phyloP scores from a whole-genome alignment of 2,329 filamentous ascomycete genomes.

The Pseudogymnoascus sp. region DNA sequence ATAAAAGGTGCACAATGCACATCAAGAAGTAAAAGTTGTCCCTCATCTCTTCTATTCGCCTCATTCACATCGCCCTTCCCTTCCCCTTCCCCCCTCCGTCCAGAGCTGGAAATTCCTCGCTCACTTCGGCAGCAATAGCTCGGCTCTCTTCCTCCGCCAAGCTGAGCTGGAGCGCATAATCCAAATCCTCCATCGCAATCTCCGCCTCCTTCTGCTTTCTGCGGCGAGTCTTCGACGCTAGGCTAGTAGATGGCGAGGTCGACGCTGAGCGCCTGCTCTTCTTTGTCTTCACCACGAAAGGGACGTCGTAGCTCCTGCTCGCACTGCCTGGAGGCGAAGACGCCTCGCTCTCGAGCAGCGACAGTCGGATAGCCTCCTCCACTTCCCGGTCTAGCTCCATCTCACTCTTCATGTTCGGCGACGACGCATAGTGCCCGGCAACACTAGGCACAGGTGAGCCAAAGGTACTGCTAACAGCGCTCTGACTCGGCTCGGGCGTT shows the following conservation, averaged over 20 bases:
- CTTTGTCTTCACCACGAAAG: conserved; percentile 41
- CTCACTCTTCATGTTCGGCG: conserved; percentile 30
- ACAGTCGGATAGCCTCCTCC: conserved; percentile 55
- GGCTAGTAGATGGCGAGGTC: conserved; percentile 31
- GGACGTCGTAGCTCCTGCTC: conserved; percentile 38
- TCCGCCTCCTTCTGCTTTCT: conserved; percentile 19
- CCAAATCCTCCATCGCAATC: conserved; percentile 44
- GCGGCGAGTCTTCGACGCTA: conserved; percentile 20
- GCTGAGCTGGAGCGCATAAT: conserved; percentile 52
- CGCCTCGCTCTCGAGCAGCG: conserved; percentile 47
- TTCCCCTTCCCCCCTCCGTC: conserved; percentile 32
- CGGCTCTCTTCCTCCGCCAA: conserved; percentile 44
- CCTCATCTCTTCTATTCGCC: background rate
- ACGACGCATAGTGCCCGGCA: conserved; percentile 29
- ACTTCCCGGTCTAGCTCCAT: conserved; percentile 51
- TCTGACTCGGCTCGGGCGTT: conserved; percentile 24
- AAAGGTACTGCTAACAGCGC: conserved; percentile 36
- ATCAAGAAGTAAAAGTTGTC: background rate
- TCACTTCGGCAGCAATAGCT: conserved; percentile 18
- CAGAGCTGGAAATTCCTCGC: conserved; percentile 36
- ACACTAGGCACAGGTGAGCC: conserved; percentile 49
- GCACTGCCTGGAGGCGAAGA: conserved; percentile 39
- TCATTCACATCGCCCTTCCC: conserved; percentile 28
- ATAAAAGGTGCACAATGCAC: background rate
- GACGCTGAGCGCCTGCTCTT: conserved; percentile 33